Percentiles rank a stretch among this genome's conserved stretches.
phyloP scores from a whole-genome alignment of 108 stramenopile species.

The Nannochloropsis gaditana region DNA sequence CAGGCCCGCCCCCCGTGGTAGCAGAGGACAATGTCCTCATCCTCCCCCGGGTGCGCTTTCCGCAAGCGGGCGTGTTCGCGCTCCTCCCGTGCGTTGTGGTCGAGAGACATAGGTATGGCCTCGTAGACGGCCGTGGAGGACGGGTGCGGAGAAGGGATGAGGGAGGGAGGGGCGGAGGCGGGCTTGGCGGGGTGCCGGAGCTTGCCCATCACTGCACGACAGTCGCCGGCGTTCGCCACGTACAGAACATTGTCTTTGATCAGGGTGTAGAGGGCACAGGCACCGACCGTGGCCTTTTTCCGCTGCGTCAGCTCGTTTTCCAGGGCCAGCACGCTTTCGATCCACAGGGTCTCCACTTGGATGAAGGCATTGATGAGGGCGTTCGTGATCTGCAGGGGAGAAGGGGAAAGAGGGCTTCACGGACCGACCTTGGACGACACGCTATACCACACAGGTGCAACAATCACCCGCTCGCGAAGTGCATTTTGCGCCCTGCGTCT shows the following conservation, averaged over 20 bases:
- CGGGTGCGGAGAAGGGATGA: background rate
- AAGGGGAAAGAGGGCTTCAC: background rate
- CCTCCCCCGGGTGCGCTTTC: constrained; percentile 55
- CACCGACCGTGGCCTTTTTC: constrained; percentile 50
- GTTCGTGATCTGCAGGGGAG: background rate
- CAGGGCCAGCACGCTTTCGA: constrained; percentile 32
- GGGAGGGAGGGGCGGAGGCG: background rate
- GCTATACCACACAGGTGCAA: no score
- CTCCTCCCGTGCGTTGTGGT: constrained; percentile 58
- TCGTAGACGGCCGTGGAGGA: constrained; percentile 17
- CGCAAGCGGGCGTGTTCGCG: constrained; percentile 49
- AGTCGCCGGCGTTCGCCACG: constrained; percentile 58
- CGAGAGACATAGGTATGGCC: constrained; percentile 52
- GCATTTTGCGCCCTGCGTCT: background rate
- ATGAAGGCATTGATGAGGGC: constrained; percentile 49
- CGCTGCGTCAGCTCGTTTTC: constrained; percentile 60
- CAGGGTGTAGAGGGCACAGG: constrained; percentile 54
- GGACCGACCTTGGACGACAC: background rate
- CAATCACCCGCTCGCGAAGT: no score
- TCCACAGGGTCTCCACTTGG: constrained; percentile 46
- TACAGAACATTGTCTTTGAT: constrained; percentile 43
- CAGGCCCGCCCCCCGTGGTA: constrained; percentile 52
- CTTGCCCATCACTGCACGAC: constrained; percentile 52
- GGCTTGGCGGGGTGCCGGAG: background rate
- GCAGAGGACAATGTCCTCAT: constrained; percentile 48